These are phyloP conservation scores for Vigna radiata DNA, from an alignment of 306 rosid species.

Conservation along the genomic window DNA sequence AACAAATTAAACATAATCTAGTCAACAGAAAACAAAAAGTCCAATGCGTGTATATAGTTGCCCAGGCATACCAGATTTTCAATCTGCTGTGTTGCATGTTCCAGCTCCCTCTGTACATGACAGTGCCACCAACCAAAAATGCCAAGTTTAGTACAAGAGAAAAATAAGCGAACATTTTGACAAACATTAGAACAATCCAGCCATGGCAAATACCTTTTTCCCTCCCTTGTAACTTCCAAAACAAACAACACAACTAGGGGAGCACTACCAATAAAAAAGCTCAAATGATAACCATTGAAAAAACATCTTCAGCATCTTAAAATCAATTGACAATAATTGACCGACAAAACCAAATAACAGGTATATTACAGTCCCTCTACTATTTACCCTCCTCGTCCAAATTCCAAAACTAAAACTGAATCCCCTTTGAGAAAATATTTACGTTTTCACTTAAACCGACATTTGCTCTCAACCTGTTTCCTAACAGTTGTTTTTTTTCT, in stretches of 20 bases:
- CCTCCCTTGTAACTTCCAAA: constrained; percentile 26
- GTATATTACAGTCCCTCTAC: background rate
- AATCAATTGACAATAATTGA: background rate
- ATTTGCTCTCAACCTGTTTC: too few relatives aligned
- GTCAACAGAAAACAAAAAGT: constrained; percentile 19
- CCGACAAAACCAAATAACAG: background rate
- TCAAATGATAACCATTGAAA: background rate
- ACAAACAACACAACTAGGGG: constrained; percentile 11
- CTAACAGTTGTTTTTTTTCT: too few relatives aligned
- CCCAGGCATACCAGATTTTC: constrained; percentile 60
- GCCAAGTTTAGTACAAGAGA: constrained; percentile 41
- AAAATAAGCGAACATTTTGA: background rate
- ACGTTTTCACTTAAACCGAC: background rate
- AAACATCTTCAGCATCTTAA: constrained; percentile 8
- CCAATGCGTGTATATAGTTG: constrained; percentile 3
- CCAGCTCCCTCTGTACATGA: constrained; percentile 77
- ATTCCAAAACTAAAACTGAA: background rate
- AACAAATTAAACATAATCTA: background rate
- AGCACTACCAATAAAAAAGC: constrained; percentile 18
- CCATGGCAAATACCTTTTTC: background rate
- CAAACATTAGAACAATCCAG: constrained; percentile 11
- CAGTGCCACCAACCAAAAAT: constrained; percentile 47
- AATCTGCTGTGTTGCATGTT: constrained; percentile 61
- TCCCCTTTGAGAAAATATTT: background rate
- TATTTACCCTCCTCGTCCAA: background rate